phyloP scores from a whole-genome alignment of 768 basidiomycete species.

The Macrolepiota dolichaula region DNA sequence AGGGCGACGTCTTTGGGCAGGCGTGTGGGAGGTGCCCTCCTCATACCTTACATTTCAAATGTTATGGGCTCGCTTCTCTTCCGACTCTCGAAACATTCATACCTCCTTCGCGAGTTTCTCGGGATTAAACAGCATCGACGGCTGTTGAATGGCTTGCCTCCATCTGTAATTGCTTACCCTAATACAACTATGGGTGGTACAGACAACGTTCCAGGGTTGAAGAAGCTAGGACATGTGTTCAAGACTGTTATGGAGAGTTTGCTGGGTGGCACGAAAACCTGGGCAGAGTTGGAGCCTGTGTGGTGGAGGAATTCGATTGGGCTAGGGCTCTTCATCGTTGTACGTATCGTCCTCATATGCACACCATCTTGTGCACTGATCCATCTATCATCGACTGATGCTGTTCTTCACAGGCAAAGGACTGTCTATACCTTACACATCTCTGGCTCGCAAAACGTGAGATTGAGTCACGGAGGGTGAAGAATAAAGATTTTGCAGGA shows the following conservation, averaged over 20 bases:
- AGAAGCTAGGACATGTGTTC: constrained; percentile 24
- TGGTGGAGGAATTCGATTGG: constrained; percentile 76
- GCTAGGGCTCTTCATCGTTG: constrained; percentile 63
- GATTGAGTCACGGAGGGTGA: constrained; percentile 63
- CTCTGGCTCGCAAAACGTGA: constrained; percentile 71
- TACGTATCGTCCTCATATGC: constrained; percentile 25
- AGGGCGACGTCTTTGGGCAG: constrained; percentile 62
- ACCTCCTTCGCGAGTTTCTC: constrained; percentile 36
- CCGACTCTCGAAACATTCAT: constrained; percentile 45
- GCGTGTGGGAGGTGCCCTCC: constrained; percentile 63
- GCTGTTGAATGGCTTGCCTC: constrained; percentile 12
- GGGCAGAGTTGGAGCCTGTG: constrained; percentile 69
- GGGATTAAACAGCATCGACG: constrained; percentile 16
- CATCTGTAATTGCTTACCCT: constrained; percentile 15
- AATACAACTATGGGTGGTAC: not conserved
- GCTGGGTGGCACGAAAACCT: constrained; percentile 55
- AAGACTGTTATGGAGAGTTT: constrained; percentile 43
- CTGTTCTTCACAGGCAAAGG: constrained; percentile 47
- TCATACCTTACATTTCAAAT: constrained; percentile 64
- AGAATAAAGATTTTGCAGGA: constrained; percentile 68
- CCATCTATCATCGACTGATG: not conserved
- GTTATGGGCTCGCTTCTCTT: constrained; percentile 62
- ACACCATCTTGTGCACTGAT: not conserved
- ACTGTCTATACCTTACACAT: constrained; percentile 63
- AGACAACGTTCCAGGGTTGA: constrained; percentile 2